A percentile compares a stretch with the other conserved stretches of the same genome.
Conservation (phyloP, 164 flowering plant species). For the Aristolochia californica region DNA sequence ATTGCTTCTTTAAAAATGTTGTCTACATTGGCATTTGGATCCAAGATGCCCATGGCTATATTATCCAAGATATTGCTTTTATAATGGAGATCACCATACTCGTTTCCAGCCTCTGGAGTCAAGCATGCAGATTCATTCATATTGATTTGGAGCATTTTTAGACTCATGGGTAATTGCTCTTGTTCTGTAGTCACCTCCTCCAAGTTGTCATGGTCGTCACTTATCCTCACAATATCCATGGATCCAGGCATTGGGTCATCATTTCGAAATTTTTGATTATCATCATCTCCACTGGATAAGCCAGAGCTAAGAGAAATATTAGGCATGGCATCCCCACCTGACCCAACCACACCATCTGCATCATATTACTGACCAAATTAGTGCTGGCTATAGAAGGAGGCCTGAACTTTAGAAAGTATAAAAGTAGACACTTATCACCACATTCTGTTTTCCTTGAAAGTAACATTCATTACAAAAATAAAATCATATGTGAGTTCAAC, state of each 20-base stretch:
- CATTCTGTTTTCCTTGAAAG: background rate
- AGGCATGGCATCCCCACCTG: constrained; percentile 13
- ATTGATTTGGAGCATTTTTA: constrained; percentile 17
- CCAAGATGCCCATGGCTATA: constrained; percentile 18
- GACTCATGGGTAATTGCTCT: constrained; percentile 16
- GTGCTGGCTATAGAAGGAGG: too few relatives aligned
- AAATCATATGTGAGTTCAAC: too few relatives aligned
- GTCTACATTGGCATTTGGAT: constrained; percentile 17
- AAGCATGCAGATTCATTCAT: constrained; percentile 25
- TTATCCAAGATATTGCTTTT: constrained; percentile 19
- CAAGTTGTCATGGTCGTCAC: constrained; percentile 16
- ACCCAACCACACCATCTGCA: constrained; percentile 14
- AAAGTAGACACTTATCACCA: background rate
- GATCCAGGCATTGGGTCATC: constrained; percentile 13
- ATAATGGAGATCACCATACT: constrained; percentile 17
- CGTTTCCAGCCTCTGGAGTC: constrained; percentile 14
- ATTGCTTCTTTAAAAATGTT: constrained; percentile 24
- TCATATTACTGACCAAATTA: background rate
- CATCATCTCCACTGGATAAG: constrained; percentile 20
- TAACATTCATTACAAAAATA: too few relatives aligned
- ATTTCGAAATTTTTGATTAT: constrained; percentile 15
- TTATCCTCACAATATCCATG: constrained; percentile 16
- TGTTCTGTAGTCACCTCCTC: constrained; percentile 19
- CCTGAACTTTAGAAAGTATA: too few relatives aligned
- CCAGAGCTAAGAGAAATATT: constrained; percentile 24